Evolutionary conservation across 2,329 filamentous ascomycete genomes (phyloP).

Genomic region (Fusarium sp.): DNA sequence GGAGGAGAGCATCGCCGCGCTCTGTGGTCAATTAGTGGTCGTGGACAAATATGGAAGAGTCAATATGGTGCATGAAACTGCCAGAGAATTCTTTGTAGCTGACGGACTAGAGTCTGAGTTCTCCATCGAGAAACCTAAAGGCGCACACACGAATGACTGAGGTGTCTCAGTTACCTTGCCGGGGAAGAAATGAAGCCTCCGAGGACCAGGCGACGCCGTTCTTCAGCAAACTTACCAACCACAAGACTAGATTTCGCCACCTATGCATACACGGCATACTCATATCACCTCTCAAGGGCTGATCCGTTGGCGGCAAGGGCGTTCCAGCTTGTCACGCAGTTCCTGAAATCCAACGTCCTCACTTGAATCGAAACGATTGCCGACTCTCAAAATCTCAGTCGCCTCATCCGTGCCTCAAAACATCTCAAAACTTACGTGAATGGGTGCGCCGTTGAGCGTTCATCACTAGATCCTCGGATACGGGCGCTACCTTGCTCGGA

Average conservation of each 20-base stretch:
- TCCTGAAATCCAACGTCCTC: constrained; percentile 50
- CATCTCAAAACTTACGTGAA: constrained; percentile 40
- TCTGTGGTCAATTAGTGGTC: constrained; percentile 53
- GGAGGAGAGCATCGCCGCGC: constrained; percentile 43
- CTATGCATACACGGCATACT: constrained; percentile 50
- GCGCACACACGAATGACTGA: constrained; percentile 50
- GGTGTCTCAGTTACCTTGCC: constrained; percentile 49
- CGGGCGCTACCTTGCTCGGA: constrained; percentile 45
- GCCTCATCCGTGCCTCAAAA: constrained; percentile 32
- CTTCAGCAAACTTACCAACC: constrained; percentile 17
- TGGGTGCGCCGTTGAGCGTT: constrained; percentile 26
- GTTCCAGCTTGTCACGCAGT: constrained; percentile 44
- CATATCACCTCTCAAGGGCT: constrained; percentile 50
- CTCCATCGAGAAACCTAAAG: constrained; percentile 41
- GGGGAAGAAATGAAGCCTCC: constrained; percentile 51
- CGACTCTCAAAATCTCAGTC: constrained; percentile 25
- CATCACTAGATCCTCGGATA: constrained; percentile 33
- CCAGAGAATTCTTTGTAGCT: constrained; percentile 48
- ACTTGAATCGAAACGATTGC: constrained; percentile 51
- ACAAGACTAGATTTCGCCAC: constrained; percentile 34
- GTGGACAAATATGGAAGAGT: constrained; percentile 49
- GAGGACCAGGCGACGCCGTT: constrained; percentile 34
- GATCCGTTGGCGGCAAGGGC: constrained; percentile 36
- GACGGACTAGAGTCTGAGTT: constrained; percentile 47
- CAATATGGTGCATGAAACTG: constrained; percentile 54